Conservation (phyloP, 345 rosid species). For the Arabis alpina region DNA sequence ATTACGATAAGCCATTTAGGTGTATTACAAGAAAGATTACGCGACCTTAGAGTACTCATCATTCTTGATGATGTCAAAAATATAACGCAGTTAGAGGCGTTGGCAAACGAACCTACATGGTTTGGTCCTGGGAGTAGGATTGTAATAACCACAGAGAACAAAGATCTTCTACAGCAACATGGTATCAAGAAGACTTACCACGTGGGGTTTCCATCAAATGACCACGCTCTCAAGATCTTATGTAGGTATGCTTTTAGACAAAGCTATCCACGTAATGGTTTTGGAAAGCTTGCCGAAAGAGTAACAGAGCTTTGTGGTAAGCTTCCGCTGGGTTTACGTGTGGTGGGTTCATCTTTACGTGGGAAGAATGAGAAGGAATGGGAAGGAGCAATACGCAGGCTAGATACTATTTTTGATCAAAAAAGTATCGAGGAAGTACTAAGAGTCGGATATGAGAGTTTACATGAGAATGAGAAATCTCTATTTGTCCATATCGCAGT, state of each 20-base stretch:
- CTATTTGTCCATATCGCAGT: conserved; percentile 47
- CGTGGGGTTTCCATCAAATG: neutral
- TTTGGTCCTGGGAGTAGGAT: conserved; percentile 33
- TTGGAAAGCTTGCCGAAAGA: neutral
- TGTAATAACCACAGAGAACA: neutral
- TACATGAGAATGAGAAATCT: conserved; percentile 7
- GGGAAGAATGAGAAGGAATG: neutral
- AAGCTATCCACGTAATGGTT: neutral
- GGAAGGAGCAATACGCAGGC: neutral
- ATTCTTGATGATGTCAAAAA: conserved; percentile 28
- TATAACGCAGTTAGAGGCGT: neutral
- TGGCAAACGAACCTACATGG: neutral
- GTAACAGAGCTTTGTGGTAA: neutral
- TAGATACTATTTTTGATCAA: neutral
- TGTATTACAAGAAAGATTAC: neutral
- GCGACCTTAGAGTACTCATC: neutral
- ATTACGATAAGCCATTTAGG: neutral
- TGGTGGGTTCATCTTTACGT: conserved; percentile 6
- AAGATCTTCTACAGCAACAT: conserved; percentile 1
- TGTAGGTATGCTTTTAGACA: conserved; percentile 8
- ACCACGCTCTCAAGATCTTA: neutral
- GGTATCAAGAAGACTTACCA: neutral
- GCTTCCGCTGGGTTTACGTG: neutral
- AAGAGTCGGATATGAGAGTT: conserved; percentile 36
- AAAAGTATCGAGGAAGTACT: conserved; percentile 14